Percentiles rank a stretch among this genome's conserved stretches.
Conservation (phyloP, 768 basidiomycete genomes). For the Russula brevipes region DNA sequence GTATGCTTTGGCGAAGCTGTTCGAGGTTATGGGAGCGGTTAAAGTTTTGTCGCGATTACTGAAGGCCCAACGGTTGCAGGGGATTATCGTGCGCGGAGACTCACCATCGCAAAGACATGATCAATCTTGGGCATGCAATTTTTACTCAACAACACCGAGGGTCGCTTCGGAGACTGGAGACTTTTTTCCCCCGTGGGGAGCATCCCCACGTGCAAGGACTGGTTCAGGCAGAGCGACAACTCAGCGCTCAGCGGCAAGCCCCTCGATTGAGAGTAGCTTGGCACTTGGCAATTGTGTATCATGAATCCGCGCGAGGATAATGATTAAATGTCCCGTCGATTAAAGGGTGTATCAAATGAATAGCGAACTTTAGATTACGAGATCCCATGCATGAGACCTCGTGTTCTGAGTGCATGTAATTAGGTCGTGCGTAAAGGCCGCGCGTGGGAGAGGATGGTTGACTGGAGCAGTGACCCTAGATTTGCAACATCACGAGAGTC, state of each 20-base stretch:
- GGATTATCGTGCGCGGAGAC: slow-evolving; percentile 75
- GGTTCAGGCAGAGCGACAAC: slow-evolving; percentile 54
- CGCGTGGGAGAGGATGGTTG: background rate
- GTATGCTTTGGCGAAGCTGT: slow-evolving; percentile 56
- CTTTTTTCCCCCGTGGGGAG: slow-evolving; percentile 58
- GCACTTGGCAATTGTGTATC: background rate
- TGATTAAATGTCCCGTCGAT: no score
- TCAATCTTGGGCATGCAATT: slow-evolving; percentile 83
- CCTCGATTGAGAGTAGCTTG: no score
- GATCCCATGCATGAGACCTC: background rate
- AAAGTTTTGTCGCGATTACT: slow-evolving; percentile 50
- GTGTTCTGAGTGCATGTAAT: background rate
- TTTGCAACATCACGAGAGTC: no score
- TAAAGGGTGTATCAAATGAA: background rate
- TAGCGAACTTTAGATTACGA: background rate
- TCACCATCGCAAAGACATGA: slow-evolving; percentile 60
- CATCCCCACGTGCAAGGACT: slow-evolving; percentile 70
- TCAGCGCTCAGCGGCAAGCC: slow-evolving; percentile 25
- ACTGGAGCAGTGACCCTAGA: no score
- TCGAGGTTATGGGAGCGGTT: slow-evolving; percentile 55
- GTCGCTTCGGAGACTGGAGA: slow-evolving; percentile 66
- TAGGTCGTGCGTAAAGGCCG: background rate
- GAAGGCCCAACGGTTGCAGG: slow-evolving; percentile 72
- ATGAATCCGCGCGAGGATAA: no score
- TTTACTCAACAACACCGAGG: slow-evolving; percentile 74